Conservation (phyloP, 164 flowering plant species). For the Aristolochia contorta region DNA sequence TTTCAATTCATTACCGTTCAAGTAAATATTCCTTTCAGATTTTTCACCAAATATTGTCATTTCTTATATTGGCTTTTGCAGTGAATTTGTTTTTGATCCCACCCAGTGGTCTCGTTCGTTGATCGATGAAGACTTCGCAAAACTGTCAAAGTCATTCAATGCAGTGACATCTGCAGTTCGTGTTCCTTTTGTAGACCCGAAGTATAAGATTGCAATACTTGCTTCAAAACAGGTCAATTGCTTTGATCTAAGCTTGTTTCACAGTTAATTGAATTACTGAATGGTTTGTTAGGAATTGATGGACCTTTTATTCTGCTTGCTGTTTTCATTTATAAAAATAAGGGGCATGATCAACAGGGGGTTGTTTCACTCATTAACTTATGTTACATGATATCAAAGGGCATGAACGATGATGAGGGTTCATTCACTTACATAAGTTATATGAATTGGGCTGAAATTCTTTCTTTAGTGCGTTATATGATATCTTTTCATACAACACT, state of each 20-base stretch:
- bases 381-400: neutral
- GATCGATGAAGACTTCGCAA: constrained; percentile 73
- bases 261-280: no score
- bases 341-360: no score
- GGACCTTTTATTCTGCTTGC: no score
- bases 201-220: constrained; percentile 76
- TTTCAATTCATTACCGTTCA: neutral
- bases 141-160: constrained; percentile 45
- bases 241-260: neutral
- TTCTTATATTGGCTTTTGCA: constrained; percentile 21
- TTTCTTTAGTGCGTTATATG: neutral
- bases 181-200: constrained; percentile 73
- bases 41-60: neutral
- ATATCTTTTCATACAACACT: neutral
- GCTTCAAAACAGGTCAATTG: constrained; percentile 70
- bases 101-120: constrained; percentile 64
- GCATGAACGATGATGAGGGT: no score
- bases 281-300: no score
- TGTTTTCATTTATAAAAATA: no score
- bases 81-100: constrained; percentile 83
- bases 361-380: no score
- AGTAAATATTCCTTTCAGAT: neutral
- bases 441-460: neutral
- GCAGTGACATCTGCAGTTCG: constrained; percentile 71
- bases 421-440: no score